Conservation (phyloP, 1,284 basidiomycete species). For the Ustilago bromivora region DNA sequence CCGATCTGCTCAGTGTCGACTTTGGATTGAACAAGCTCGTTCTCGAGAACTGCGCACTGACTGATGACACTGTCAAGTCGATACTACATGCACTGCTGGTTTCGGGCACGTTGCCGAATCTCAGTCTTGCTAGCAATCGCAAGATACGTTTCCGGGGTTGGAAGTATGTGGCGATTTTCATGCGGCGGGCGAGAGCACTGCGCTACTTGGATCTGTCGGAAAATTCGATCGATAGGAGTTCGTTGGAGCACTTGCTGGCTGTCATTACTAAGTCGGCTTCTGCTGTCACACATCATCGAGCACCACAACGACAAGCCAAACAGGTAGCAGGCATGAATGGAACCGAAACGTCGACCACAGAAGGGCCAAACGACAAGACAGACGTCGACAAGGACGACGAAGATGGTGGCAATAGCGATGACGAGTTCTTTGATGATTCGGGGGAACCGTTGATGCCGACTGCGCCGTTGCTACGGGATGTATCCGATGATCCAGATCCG, state of each 20-base stretch:
- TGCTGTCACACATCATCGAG: conserved; percentile 14
- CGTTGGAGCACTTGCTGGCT: conserved; percentile 81
- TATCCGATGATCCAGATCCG: conserved; percentile 41
- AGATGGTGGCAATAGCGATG: conserved; percentile 35
- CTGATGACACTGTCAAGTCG: conserved; percentile 79
- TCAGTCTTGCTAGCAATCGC: conserved; percentile 88
- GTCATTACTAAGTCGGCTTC: conserved; percentile 70
- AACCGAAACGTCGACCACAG: conserved; percentile 2
- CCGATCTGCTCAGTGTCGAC: conserved; percentile 66
- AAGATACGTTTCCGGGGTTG: conserved; percentile 83
- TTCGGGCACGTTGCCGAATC: conserved; percentile 81
- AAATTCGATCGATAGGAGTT: conserved; percentile 80
- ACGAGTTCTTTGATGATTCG: conserved; percentile 61
- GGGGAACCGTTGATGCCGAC: conserved; percentile 62
- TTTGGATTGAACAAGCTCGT: conserved; percentile 64
- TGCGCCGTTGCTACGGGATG: conserved; percentile 55
- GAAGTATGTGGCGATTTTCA: conserved; percentile 82
- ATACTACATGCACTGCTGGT: conserved; percentile 90
- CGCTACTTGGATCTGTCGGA: conserved; percentile 90
- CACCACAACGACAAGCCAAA: conserved; percentile 8
- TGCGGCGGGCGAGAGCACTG: conserved; percentile 79
- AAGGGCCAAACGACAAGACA: background rate
- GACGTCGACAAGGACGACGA: conserved; percentile 17
- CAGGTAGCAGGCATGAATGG: conserved; percentile 6
- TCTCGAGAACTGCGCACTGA: conserved; percentile 64